Conservation (phyloP, 768 basidiomycete species). For the Serendipita sp. region DNA sequence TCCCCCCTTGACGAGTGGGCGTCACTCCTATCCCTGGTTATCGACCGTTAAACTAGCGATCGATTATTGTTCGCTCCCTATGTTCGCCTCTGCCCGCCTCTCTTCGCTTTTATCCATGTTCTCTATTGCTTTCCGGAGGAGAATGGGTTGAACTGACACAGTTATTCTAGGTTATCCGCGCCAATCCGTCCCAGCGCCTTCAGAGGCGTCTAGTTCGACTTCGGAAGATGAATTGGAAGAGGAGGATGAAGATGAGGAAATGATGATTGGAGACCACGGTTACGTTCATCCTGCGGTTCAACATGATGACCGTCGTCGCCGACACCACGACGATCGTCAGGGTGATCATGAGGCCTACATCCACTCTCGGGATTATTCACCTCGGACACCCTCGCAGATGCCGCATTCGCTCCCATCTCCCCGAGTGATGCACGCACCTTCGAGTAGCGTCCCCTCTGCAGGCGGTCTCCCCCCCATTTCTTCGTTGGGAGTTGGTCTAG, state of each 20-base stretch:
- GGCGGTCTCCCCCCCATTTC: neutral
- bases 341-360: no score
- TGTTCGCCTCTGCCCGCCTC: no score
- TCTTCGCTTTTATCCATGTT: no score
- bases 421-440: constrained; percentile 2
- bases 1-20: no score
- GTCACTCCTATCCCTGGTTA: no score
- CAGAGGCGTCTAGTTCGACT: neutral
- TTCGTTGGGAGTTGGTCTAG: neutral
- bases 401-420: neutral
- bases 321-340: no score
- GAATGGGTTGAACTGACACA: neutral
- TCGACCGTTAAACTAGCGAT: no score
- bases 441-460: neutral
- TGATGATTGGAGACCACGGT: no score
- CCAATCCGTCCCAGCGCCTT: constrained; percentile 1
- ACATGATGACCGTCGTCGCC: neutral
- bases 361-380: neutral
- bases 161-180: neutral
- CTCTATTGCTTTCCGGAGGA: no score
- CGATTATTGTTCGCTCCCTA: no score
- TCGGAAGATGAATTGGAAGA: constrained; percentile 1
- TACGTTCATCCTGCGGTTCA: no score
- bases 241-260: neutral
- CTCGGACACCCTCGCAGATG: neutral